Evolutionary conservation across 257 asterid species (phyloP).

Genomic region (Solanum microdontum): DNA sequence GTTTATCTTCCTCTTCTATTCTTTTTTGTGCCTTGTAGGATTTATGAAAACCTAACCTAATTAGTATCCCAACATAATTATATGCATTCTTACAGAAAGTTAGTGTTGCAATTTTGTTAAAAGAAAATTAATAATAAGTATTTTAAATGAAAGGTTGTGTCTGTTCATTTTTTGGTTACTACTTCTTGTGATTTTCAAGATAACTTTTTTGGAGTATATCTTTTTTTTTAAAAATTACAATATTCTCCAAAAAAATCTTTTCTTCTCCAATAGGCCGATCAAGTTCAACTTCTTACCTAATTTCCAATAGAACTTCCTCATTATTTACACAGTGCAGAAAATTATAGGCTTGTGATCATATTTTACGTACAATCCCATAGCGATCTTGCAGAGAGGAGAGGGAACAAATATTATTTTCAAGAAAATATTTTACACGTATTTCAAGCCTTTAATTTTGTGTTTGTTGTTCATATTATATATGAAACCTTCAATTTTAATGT

Average conservation of each 20-base stretch:
- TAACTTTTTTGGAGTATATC: not conserved
- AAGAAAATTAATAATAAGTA: not conserved
- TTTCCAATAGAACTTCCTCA: not conserved
- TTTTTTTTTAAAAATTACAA: not conserved
- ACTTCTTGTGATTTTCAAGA: not conserved
- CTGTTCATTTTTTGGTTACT: not conserved
- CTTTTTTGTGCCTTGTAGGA: not conserved
- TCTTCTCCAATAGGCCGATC: too few species aligned
- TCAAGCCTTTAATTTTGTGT: not conserved
- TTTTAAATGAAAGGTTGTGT: not conserved
- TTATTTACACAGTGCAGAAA: not conserved
- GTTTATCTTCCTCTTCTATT: not conserved
- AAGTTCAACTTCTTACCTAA: not conserved
- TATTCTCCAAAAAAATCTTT: not conserved
- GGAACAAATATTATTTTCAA: not conserved
- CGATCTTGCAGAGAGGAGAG: not conserved
- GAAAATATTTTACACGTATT: not conserved
- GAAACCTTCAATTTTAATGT: not conserved
- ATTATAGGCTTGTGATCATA: not conserved
- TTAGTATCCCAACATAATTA: not conserved
- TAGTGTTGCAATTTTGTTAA: not conserved
- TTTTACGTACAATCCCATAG: not conserved
- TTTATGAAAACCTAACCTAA: not conserved
- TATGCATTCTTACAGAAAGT: not conserved
- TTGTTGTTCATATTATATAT: too few species aligned